Evolutionary conservation across 345 rosid genomes (phyloP).

Genomic region (Punica granatum): DNA sequence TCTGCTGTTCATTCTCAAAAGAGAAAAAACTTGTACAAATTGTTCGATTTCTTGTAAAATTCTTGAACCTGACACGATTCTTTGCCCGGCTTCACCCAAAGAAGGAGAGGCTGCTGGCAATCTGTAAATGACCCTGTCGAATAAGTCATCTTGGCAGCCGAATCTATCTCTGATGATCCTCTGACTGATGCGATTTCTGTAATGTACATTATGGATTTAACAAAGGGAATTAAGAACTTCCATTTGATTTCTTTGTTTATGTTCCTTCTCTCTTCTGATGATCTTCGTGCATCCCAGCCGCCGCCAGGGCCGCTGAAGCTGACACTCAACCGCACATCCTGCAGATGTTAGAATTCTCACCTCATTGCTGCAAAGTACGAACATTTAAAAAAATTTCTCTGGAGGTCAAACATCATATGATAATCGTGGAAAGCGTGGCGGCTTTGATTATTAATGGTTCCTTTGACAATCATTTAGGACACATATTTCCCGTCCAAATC

Average conservation of each 20-base stretch:
- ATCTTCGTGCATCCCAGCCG: background rate
- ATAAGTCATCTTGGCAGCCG: background rate
- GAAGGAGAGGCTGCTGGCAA: background rate
- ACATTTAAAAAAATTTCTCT: too few species aligned
- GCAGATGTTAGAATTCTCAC: too few species aligned
- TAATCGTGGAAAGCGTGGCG: too few species aligned
- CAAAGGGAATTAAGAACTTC: background rate
- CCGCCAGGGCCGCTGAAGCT: background rate
- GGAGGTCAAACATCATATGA: too few species aligned
- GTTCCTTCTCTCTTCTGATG: background rate
- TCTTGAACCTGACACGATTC: background rate
- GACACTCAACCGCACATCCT: background rate
- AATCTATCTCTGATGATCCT: background rate
- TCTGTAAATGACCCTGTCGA: background rate
- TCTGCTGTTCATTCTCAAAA: background rate
- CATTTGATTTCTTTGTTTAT: background rate
- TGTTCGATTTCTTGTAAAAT: conserved; percentile 1
- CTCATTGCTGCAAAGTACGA: too few species aligned
- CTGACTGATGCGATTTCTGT: background rate
- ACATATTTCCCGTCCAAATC: too few species aligned
- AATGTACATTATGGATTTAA: conserved; percentile 4
- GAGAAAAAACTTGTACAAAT: background rate
- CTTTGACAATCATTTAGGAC: too few species aligned
- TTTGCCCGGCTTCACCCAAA: background rate
- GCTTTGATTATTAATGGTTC: too few species aligned